Percentiles rank a stretch among this genome's conserved stretches.
phyloP scores from a whole-genome alignment of 352 stramenopile genomes.

The Phytophthora pisi region DNA sequence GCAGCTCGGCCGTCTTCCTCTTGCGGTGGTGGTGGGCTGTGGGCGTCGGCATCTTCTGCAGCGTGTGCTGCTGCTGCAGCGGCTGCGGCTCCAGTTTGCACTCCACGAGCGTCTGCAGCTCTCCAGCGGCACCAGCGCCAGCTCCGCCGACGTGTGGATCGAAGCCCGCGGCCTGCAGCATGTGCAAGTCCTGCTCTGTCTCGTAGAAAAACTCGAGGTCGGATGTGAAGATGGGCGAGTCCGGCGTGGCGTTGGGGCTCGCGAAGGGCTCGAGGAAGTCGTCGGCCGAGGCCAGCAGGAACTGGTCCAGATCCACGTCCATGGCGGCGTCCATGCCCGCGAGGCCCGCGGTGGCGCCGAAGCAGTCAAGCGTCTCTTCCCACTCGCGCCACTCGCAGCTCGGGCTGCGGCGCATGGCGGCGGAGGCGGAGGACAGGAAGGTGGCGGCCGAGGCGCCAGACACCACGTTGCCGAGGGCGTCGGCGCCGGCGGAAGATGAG shows the following conservation, averaged over 20 bases:
- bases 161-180: constrained; percentile 27
- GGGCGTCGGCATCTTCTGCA: constrained; percentile 13
- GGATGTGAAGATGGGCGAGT: constrained; percentile 36
- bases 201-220: constrained; percentile 33
- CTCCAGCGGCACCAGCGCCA: constrained; percentile 6
- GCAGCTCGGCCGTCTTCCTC: constrained; percentile 59
- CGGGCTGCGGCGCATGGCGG: constrained; percentile 32
- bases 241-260: constrained; percentile 25
- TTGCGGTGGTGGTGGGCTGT: constrained; percentile 50
- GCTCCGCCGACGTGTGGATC: constrained; percentile 46
- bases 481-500: constrained; percentile 27
- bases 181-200: constrained; percentile 35
- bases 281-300: constrained; percentile 59
- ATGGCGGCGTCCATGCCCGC: constrained; percentile 27
- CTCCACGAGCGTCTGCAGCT: constrained; percentile 45
- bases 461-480: not conserved
- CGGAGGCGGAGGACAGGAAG: constrained; percentile 2
- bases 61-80: constrained; percentile 17
- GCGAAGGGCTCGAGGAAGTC: constrained; percentile 66
- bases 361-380: constrained; percentile 45
- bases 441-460: not conserved
- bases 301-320: constrained; percentile 72
- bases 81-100: constrained; percentile 39
- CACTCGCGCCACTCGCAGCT: constrained; percentile 50
- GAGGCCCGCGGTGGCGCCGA: constrained; percentile 13